Conservation (phyloP, 352 stramenopile species). For the Globisporangium heterothallicum region DNA sequence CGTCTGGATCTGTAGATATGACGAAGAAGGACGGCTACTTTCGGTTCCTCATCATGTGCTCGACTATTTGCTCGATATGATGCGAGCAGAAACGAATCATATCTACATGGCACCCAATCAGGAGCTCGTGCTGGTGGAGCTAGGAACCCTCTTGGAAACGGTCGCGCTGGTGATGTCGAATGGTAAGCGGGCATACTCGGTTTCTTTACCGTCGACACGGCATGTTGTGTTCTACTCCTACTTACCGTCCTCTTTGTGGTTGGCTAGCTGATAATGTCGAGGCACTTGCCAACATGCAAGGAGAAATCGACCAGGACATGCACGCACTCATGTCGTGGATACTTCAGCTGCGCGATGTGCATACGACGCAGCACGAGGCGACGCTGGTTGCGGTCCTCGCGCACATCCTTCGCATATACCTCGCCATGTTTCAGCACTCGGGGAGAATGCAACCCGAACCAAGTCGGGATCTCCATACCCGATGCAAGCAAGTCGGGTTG, state of each 20-base stretch:
- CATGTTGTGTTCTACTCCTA: too few relatives aligned
- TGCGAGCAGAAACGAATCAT: conserved; percentile 10
- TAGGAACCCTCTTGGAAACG: conserved; percentile 13
- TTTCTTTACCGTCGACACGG: not conserved
- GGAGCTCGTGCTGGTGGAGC: conserved; percentile 2
- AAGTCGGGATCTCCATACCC: conserved; percentile 1
- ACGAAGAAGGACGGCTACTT: conserved; percentile 25
- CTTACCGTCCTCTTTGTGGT: not conserved
- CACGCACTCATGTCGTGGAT: conserved; percentile 7
- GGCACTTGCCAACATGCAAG: not conserved
- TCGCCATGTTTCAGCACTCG: conserved; percentile 4
- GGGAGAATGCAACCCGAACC: not conserved
- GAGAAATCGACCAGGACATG: not conserved
- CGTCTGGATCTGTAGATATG: conserved; percentile 28
- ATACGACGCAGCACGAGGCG: conserved; percentile 2
- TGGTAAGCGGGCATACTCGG: not conserved
- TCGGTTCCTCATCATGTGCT: conserved; percentile 12
- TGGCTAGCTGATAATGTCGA: not conserved
- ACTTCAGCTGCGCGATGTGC: conserved; percentile 2
- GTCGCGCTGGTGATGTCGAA: conserved; percentile 22
- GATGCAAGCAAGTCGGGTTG: conserved; percentile 7
- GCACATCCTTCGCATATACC: conserved; percentile 4
- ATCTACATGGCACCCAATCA: not conserved
- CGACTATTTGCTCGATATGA: conserved; percentile 13
- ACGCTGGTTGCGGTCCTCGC: conserved; percentile 2